Evolutionary conservation across 2,329 filamentous ascomycete genomes (phyloP).

Genomic region (Fusarium pseudograminearum): DNA sequence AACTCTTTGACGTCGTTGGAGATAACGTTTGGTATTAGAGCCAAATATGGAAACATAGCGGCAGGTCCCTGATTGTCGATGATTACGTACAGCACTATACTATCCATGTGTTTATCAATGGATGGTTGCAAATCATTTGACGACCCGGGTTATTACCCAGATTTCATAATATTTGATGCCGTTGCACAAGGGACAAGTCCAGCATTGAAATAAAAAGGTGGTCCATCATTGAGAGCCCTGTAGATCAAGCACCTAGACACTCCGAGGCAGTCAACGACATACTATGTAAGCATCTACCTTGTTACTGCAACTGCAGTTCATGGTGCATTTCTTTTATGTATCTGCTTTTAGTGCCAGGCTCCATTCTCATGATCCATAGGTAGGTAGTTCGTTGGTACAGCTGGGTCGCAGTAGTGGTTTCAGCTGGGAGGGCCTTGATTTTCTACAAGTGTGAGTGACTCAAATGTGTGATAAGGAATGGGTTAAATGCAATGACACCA

Average conservation of each 20-base stretch:
- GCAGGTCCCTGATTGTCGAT: constrained; percentile 16
- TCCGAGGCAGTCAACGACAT: constrained; percentile 16
- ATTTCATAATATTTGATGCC: background rate
- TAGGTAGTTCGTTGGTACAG: constrained; percentile 15
- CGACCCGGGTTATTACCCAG: background rate
- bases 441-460: constrained; percentile 2
- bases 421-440: constrained; percentile 24
- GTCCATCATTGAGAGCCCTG: background rate
- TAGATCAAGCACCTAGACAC: background rate
- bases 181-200: constrained; percentile 11
- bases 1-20: constrained; percentile 22
- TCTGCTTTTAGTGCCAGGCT: constrained; percentile 2
- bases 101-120: constrained; percentile 21
- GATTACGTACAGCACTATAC: constrained; percentile 1
- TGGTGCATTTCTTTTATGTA: constrained; percentile 7
- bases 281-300: background rate
- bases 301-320: background rate
- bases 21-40: constrained; percentile 3
- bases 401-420: constrained; percentile 36
- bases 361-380: constrained; percentile 10
- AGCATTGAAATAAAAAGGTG: constrained; percentile 25
- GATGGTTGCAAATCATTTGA: constrained; percentile 2
- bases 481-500: background rate
- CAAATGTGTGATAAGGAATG: constrained; percentile 3
- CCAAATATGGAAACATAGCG: constrained; percentile 37